Evolutionary conservation across 2,329 filamentous ascomycete genomes (phyloP).

Genomic region (Alternaria hordeiaustralica): DNA sequence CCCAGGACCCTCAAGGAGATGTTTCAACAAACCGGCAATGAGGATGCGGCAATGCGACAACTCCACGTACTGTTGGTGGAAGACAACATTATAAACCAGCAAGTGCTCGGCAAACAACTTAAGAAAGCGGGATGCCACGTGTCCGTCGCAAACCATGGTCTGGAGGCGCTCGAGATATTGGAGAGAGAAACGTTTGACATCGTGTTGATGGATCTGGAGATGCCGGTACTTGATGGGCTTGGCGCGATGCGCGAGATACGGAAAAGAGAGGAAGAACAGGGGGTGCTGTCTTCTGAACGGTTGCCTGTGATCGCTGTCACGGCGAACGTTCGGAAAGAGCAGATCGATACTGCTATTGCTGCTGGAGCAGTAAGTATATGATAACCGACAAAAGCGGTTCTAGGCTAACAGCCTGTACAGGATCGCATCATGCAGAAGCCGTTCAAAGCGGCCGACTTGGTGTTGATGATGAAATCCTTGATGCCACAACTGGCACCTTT

Average conservation of each 20-base stretch:
- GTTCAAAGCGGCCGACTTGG: constrained; percentile 44
- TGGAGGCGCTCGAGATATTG: constrained; percentile 44
- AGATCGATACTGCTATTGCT: constrained; percentile 42
- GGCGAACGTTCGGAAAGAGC: constrained; percentile 46
- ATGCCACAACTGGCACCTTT: constrained; percentile 30
- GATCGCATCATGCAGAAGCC: constrained; percentile 48
- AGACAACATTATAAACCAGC: constrained; percentile 50
- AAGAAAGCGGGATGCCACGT: constrained; percentile 42
- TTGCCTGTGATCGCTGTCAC: constrained; percentile 49
- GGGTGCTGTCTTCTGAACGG: constrained; percentile 11
- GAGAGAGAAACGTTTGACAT: constrained; percentile 39
- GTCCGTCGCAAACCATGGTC: constrained; percentile 46
- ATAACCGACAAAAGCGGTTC: not conserved
- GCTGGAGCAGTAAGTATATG: constrained; percentile 40
- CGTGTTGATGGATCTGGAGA: constrained; percentile 59
- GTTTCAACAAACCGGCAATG: constrained; percentile 5
- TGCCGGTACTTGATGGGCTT: constrained; percentile 61
- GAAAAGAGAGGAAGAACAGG: constrained; percentile 41
- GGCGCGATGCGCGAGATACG: constrained; percentile 56
- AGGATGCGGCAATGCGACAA: constrained; percentile 4
- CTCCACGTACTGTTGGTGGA: constrained; percentile 47
- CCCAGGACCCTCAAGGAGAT: constrained; percentile 11
- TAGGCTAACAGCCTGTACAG: constrained; percentile 16
- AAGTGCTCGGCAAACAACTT: constrained; percentile 46
- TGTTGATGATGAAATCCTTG: constrained; percentile 45